Conservation (phyloP, 768 basidiomycete species). For the Hypholoma fasciculare region DNA sequence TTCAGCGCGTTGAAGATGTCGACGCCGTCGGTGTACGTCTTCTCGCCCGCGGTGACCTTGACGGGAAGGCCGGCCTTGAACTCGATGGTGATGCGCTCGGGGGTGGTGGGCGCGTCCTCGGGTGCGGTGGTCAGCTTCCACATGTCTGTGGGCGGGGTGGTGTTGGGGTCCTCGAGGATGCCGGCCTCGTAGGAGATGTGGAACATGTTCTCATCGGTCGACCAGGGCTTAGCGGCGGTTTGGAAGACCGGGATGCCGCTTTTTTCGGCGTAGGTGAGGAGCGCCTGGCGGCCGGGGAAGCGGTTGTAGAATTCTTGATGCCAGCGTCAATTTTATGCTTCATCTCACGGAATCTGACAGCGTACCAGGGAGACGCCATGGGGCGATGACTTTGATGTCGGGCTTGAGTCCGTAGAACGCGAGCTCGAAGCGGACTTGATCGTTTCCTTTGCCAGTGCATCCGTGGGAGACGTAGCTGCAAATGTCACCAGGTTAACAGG, state of each 20-base stretch:
- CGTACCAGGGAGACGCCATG: constrained; percentile 93
- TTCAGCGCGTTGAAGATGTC: constrained; percentile 94
- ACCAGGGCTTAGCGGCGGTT: constrained; percentile 97
- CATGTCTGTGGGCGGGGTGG: constrained; percentile 94
- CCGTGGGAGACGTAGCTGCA: constrained; percentile 93
- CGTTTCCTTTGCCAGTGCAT: constrained; percentile 99
- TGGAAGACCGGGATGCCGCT: constrained; percentile 92
- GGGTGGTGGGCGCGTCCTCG: constrained; percentile 74
- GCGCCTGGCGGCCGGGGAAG: constrained; percentile 92
- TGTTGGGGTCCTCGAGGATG: constrained; percentile 96
- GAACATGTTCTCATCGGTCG: constrained; percentile 99
- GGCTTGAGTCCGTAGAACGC: constrained; percentile 99
- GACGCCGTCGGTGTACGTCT: constrained; percentile 85
- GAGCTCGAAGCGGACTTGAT: constrained; percentile 98
- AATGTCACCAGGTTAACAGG: neutral
- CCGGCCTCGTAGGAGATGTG: constrained; percentile 99
- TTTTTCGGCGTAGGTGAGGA: constrained; percentile 86
- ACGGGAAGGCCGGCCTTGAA: constrained; percentile 87
- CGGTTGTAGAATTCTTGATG: constrained; percentile 92
- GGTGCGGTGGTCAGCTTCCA: constrained; percentile 94
- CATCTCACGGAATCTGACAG: neutral
- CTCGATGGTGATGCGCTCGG: constrained; percentile 83
- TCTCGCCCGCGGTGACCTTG: constrained; percentile 49
- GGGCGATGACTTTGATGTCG: constrained; percentile 98
- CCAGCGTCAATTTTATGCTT: neutral